Evolutionary conservation across 768 basidiomycete species (phyloP), one percentile per base, ranked within the genome.

Genomic region (Brasilioporus rufonigricans): DNA sequence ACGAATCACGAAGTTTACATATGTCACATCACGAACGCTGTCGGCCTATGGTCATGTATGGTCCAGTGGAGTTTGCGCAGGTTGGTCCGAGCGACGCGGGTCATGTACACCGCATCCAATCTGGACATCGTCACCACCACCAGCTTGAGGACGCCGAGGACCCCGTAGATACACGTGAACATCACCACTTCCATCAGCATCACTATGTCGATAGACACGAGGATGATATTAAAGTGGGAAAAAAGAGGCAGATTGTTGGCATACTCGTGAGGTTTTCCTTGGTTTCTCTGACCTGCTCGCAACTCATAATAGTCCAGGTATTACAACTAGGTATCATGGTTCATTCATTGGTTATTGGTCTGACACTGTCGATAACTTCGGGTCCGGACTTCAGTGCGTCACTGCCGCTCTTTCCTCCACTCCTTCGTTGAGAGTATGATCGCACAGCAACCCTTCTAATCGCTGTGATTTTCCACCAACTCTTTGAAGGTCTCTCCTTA

Each of bases 261-360:
- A 85, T 91, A 51, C 73, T 92, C 32, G 89, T 90, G 35, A 64
- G 68, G 6, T 19, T 40, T 43, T 1, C 41, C 4, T 6, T 27
- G 11, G 24, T 6, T 26, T 11, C 1, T 27, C 10, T n/a, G 5
- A 35, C 21, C 7, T 47, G 31, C 19, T 33, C 31, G 14, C 14
- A 29, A 31, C 46, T 63, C n/a, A 57, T 43, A 12, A 8, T 4
- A 9, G 29, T 29, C 44, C 48, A 91, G 89, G 83, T 90, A 31
- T 74, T 95, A 33, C 87, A 95, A 80, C 64, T 88, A 2, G 83
- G 93, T 44, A 90, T 95, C 62, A 87, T 94, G 89, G 78, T 94
- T 46, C 84, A 93, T 65, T 87, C 91, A 3, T 66, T 93, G 44
- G 81, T 92, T 31, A 89, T 93, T 53, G 91, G 91, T 2, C 67